Evolutionary conservation across 768 basidiomycete species (phyloP), one percentile per base, ranked within the genome.

Genomic region (Mycena galopus): DNA sequence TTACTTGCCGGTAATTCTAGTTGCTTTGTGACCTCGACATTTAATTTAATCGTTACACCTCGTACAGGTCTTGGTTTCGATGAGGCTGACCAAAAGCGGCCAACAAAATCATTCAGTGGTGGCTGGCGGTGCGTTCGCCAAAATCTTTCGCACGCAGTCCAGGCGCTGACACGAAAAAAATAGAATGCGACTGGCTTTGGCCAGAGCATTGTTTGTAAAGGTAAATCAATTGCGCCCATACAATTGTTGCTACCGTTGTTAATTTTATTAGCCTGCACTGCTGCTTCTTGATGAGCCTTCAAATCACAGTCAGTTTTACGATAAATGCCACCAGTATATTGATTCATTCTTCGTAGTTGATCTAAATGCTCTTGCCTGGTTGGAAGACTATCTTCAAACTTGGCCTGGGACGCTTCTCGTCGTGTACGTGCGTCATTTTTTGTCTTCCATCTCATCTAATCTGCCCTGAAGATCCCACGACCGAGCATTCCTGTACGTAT

Each of bases 151-250:
- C n/a, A n/a, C 44, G 2, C 57, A n/a, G 32, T 21, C 56, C 47
- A 32, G 37, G 27, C 37, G n/a, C 25, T 56, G 4, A 32, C 19
- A 25, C 55, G 60, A 42, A 30, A 37, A n/a, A 2, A 33, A 50
- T 50, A 94, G 97, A 72, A 99, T 99, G 98, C 91, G 98, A 76
- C 87, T 99, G 30, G 97, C 97, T 6, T 86, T 99, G 35, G 98
- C 98, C 17, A 88, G 97, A 76, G 98, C 98, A 2, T 86, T 99
- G 11, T 99, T 99, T 77, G 97, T 99, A 67, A 99, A 99, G 88
- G 94, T 90, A 73, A 62, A 77, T 60, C 25, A 67, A 4, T 37
- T 23, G 47, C 25, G 17, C 56, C 16, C 30, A 51, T 30, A 51
- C 42, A 33, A 2, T n/a, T n/a, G 47, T 64, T 68, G 30, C 59